Percentiles rank a stretch among this genome's conserved stretches.
Evolutionary conservation across 805 yeast genomes (phyloP).

Genomic region (Geotrichum ghanense): DNA sequence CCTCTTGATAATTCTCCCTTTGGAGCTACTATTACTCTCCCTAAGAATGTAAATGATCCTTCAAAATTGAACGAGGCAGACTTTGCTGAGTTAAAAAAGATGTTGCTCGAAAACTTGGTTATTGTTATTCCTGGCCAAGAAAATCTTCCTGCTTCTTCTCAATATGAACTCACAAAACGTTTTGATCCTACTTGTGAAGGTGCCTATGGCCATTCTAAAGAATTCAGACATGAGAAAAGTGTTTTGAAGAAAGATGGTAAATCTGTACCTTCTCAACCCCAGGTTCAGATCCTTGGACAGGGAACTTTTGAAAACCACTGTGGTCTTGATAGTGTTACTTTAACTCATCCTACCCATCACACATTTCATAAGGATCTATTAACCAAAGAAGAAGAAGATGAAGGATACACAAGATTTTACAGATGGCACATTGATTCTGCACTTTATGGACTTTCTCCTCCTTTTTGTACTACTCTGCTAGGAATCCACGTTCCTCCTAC

Average conservation of each 20-base stretch:
- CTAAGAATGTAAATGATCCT: conserved; percentile 66
- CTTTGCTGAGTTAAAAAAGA: conserved; percentile 48
- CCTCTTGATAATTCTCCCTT: conserved; percentile 44
- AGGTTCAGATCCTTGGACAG: conserved; percentile 83
- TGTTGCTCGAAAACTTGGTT: conserved; percentile 59
- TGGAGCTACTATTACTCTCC: conserved; percentile 60
- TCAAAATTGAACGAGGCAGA: conserved; percentile 52
- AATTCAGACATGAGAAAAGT: conserved; percentile 51
- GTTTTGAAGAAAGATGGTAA: conserved; percentile 73
- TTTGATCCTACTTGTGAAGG: conserved; percentile 67
- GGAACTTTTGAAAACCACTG: conserved; percentile 48
- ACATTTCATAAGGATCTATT: conserved; percentile 64
- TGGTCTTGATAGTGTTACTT: conserved; percentile 43
- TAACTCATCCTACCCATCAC: conserved; percentile 78
- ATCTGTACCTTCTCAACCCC: conserved; percentile 73
- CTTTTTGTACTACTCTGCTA: conserved; percentile 71
- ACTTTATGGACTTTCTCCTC: conserved; percentile 74
- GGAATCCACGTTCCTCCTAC: conserved; percentile 73
- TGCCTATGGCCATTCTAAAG: conserved; percentile 77
- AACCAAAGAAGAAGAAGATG: conserved; percentile 47
- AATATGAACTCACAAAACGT: conserved; percentile 61
- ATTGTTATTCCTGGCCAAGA: conserved; percentile 64
- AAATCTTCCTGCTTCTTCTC: conserved; percentile 60
- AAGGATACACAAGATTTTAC: conserved; percentile 68
- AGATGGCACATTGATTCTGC: conserved; percentile 95